Evolutionary conservation across 768 basidiomycete genomes (phyloP).

Genomic region (Suillus subaureus): DNA sequence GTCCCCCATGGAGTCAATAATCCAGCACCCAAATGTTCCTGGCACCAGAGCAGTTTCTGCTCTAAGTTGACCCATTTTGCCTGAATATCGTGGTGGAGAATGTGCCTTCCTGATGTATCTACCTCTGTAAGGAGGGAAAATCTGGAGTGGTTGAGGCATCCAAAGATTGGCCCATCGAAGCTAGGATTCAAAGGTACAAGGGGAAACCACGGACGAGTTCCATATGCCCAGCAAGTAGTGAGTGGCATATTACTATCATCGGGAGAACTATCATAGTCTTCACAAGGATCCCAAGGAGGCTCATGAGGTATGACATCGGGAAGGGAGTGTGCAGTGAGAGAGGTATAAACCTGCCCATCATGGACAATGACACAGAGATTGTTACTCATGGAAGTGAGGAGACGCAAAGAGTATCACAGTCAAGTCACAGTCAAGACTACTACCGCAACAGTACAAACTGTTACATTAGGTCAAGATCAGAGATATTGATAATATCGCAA

Average conservation of each 20-base stretch:
- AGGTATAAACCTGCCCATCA: background rate
- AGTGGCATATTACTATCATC: background rate
- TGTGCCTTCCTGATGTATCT: background rate
- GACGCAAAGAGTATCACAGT: background rate
- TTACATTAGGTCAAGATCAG: background rate
- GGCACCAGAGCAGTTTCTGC: background rate
- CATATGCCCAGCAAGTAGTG: background rate
- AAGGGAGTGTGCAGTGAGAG: background rate
- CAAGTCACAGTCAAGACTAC: background rate
- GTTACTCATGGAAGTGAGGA: background rate
- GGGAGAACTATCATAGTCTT: background rate
- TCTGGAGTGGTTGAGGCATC: constrained; percentile 1
- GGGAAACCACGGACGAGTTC: background rate
- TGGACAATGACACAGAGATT: background rate
- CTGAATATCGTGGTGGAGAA: background rate
- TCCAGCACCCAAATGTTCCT: background rate
- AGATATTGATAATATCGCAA: too few relatives aligned
- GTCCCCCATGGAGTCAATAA: background rate
- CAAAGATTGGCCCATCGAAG: constrained; percentile 1
- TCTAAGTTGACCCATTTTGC: background rate
- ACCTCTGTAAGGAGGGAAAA: background rate
- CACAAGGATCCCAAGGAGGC: background rate
- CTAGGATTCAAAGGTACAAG: background rate
- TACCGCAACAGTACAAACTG: background rate
- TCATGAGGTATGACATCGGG: background rate